Base-by-base conservation (phyloP, 2,329 filamentous ascomycete species). In the Neoarthrinium moseri region DNA sequence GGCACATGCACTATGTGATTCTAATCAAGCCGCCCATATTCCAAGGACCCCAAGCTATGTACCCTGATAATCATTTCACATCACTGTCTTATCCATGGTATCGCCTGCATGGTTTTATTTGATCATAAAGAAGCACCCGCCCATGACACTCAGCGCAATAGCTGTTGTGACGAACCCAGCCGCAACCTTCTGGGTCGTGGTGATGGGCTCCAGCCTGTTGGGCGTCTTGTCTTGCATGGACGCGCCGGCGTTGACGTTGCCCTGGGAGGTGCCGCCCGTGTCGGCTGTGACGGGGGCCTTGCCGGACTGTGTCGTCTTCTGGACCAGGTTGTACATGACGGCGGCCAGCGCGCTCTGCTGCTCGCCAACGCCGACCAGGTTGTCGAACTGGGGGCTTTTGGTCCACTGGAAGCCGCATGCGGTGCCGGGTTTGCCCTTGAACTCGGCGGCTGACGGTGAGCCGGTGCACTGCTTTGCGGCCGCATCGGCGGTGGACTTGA, bases 391-490 rank as follows among this genome's bases (percentile, higher is more conserved):
- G 4, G 63, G 65, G 17, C 63, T 66, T 6, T 65, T 56, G 18
- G 76, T 76, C 86, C 86, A 89, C 43, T 71, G 70, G 56, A 85
- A 80, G n/a, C 86, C 85, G 60, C 86, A 90, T 6, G 80, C 78
- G 20, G 81, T 81, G 29, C 80, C 75, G 4, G 76, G 58, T 10
- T 69, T 66, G 4, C 84, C 85, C 17, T 64, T 68, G 63, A 71
- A 83, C 4, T 63, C 63, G 6, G 56, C 33, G 0, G 66, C 55
- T 2, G 73, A 10, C 7, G 61, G 65, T 11, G 64, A 63, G 6
- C 80, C 79, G 4, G 66, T 67, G 64, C 80, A 84, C 15, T 71
- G 67, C 6, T 60, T 55, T 0, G 73, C 77, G 0, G 83, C 83
- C 0, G 75, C 78, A 13, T 58, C 49, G 1, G 79, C 83, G 23